Base-by-base conservation (phyloP, 208 protist species). In the Naegleria lovaniensis region DNA sequence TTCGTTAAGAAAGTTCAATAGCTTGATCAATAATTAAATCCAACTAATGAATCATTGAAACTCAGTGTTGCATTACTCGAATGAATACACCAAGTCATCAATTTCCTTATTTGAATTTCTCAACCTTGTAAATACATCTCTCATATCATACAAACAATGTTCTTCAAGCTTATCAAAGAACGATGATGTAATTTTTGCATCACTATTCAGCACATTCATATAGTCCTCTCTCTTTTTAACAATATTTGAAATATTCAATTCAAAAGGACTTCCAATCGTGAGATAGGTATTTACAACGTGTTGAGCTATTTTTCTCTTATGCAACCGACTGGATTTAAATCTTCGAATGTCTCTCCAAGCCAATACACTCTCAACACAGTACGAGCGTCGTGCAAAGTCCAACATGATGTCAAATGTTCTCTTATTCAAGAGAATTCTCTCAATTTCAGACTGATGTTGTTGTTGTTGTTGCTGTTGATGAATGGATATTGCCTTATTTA, bases 171-270 rank as follows among this genome's bases (percentile, higher is more conserved):
- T 36, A 79, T 79, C 67, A 79, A 79, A 79, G 19, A 79, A 79
- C 25, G 16, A 9, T 22, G 19, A 29, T 9, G 13, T 9, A 11
- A 79, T 36, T 36, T 79, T 36, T 9, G 19, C 36, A 36, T 7
- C 7, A 36, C n/a, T n/a, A 25, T 79, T n/a, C 19, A 36, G 5
- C 2, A 79, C 7, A 36, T 0, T 79, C n/a, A 33, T 36, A 13
- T 79, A 79, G 2, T 79, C 29, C 9, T 13, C 5, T 79, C 29
- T 11, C n/a, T 36, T 79, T n/a, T 79, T 36, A 7, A 36, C 29
- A 79, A 79, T 36, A 36, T 79, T 79, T 33, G 67, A 36, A 79
- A 79, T 79, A 79, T 79, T 79, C 29, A 79, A 79, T 79, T 79
- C 67, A 13, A 79, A 79, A 79, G 67, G 67, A 9, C 25, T 36